Base-by-base conservation (phyloP, 1,284 basidiomycete species). In the Microbotryum intermedium region DNA sequence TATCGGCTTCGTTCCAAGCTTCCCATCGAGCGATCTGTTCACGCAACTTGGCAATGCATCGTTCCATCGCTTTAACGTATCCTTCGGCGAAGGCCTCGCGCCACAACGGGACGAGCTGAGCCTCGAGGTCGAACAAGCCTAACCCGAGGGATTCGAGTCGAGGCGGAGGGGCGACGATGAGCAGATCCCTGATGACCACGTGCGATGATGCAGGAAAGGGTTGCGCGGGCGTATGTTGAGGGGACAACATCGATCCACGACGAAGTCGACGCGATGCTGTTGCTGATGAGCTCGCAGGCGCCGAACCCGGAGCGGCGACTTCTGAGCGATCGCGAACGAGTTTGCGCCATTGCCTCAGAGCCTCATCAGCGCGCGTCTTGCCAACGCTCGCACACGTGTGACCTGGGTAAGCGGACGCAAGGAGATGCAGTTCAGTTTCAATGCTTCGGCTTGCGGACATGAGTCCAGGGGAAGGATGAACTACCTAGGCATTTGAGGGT, bases 401-500 rank as follows among this genome's bases (percentile, higher is more conserved):
- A 16, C 60, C 59, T 61, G 49, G 1, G 0, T 28, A 46, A 11
- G 34, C 34, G 34, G 4, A 11, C 34, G 16, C 9, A 30, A 21
- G 21, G 3, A 25, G 46, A 23, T 7, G 46, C 6, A 25, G 18
- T 21, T 3, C 23, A 34, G 49, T 9, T 9, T n/a, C 13, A n/a
- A n/a, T n/a, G n/a, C n/a, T n/a, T 13, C 9, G 5, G 2, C 23
- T 29, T 6, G n/a, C n/a, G 18, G 3, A 20, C 21, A 28, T 8
- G 43, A 26, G 45, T 1, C 7, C 3, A 13, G 23, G 25, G 1
- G 34, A 13, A 18, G 6, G 11, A 53, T 0, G n/a, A 21, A 21
- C 49, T 29, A 51, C 62, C 67, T 9, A 68, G 54, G 64, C 64
- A 66, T 5, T 55, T 28, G 7, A 68, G 18, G 10, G 62, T 64